These are phyloP conservation scores for Meyerozyma sp. DNA, from an alignment of 1,139 yeast genomes.

Conservation along the genomic window DNA sequence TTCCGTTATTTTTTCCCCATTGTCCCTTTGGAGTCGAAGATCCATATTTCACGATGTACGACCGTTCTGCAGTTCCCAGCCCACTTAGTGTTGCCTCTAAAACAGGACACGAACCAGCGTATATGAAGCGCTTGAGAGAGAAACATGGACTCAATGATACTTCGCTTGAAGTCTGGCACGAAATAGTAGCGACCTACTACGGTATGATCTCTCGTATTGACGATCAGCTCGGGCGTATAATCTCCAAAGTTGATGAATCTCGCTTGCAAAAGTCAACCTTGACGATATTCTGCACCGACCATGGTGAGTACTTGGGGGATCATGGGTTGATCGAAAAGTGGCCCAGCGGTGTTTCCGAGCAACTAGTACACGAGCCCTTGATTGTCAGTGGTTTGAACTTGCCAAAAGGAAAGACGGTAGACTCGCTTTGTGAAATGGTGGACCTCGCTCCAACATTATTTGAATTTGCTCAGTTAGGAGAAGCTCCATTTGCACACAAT, in stretches of 20 bases:
- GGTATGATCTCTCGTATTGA: constrained; percentile 12
- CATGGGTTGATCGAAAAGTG: constrained; percentile 11
- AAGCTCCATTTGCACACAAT: constrained; percentile 8
- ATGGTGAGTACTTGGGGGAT: constrained; percentile 12
- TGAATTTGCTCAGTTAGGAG: constrained; percentile 6
- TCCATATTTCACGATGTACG: constrained; percentile 11
- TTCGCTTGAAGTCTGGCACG: constrained; percentile 7
- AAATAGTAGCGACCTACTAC: constrained; percentile 10
- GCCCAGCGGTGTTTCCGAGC: constrained; percentile 11
- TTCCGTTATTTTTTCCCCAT: constrained; percentile 12
- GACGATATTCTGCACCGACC: constrained; percentile 10
- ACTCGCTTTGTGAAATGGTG: constrained; percentile 10
- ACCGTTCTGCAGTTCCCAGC: constrained; percentile 7
- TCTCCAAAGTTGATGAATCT: constrained; percentile 3
- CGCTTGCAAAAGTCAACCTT: constrained; percentile 3
- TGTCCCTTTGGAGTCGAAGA: constrained; percentile 12
- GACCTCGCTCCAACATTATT: constrained; percentile 10
- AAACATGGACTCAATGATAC: not conserved
- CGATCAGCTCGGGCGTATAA: constrained; percentile 9
- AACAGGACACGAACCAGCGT: constrained; percentile 6
- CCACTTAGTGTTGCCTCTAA: constrained; percentile 5
- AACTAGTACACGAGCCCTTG: constrained; percentile 9
- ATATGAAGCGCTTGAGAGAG: not conserved
- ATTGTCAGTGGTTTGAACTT: not conserved
- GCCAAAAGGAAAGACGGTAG: constrained; percentile 1